These are phyloP conservation scores for Rhipidocladum racemiflorum DNA, from an alignment of 176 grass and related monocot species.

Conservation along the genomic window DNA sequence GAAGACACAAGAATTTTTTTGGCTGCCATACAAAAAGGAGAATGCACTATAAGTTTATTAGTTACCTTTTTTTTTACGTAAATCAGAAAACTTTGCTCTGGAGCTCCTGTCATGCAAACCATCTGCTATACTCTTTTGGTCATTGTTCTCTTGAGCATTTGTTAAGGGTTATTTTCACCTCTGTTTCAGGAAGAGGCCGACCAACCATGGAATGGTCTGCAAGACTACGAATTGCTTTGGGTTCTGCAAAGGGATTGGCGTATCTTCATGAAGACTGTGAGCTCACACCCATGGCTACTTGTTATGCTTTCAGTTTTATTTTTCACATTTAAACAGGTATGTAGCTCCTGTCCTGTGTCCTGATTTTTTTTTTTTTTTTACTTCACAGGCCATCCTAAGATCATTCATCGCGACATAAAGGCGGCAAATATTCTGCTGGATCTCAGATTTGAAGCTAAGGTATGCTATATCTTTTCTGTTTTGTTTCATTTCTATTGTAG, in stretches of 20 bases:
- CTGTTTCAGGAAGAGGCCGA: conserved; percentile 34
- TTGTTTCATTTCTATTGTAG: conserved; percentile 4
- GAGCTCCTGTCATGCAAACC: conserved; percentile 5
- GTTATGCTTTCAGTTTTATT: conserved; percentile 27
- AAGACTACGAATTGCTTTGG: conserved; percentile 72
- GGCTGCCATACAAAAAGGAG: not conserved
- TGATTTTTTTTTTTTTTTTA: conserved; percentile 11
- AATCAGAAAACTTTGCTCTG: conserved; percentile 8
- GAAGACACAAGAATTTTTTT: not conserved
- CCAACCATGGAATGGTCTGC: conserved; percentile 66
- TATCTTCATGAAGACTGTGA: conserved; percentile 92
- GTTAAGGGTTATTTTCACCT: conserved; percentile 14
- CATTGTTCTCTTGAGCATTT: conserved; percentile 22
- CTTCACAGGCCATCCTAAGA: conserved; percentile 65
- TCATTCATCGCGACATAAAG: conserved; percentile 80
- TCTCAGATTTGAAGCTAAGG: conserved; percentile 71
- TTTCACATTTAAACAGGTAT: not conserved
- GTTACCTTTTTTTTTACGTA: not conserved
- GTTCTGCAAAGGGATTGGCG: conserved; percentile 75
- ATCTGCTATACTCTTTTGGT: conserved; percentile 14
- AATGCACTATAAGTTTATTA: conserved; percentile 9
- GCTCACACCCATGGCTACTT: conserved; percentile 29
- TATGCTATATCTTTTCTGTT: conserved; percentile 8
- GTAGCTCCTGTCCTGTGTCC: not conserved
- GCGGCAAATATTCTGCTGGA: conserved; percentile 74